Percentiles rank a stretch among this genome's conserved stretches.
Conservation (phyloP, 1,139 yeast genomes). For the Suhomyces bokatorum region DNA sequence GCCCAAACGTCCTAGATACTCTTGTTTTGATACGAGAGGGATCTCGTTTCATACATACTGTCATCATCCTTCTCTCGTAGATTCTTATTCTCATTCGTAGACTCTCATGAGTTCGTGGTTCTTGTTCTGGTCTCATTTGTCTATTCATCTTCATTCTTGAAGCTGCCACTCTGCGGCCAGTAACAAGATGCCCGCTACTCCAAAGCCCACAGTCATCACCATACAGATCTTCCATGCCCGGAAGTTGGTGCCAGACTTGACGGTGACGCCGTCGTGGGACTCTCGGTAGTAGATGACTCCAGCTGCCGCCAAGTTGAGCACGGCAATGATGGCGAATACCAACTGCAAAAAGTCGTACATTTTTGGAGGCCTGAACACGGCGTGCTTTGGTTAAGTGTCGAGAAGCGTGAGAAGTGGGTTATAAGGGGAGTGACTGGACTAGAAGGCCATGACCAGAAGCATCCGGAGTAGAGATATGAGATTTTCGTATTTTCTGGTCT, state of each 20-base stretch:
- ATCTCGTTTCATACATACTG: too few relatives aligned
- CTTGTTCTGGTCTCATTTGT: neutral
- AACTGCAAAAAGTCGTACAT: constrained; percentile 18
- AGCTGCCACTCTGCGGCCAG: constrained; percentile 1
- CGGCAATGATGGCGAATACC: constrained; percentile 24
- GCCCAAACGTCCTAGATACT: too few relatives aligned
- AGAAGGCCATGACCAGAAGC: neutral
- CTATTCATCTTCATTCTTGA: neutral
- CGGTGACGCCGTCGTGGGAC: constrained; percentile 18
- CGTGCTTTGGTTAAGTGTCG: too few relatives aligned
- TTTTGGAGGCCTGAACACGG: neutral
- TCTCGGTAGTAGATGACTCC: constrained; percentile 23
- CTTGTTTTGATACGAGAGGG: too few relatives aligned
- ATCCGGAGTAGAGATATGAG: neutral
- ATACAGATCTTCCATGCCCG: constrained; percentile 26
- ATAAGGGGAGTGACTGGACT: neutral
- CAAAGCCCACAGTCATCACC: constrained; percentile 25
- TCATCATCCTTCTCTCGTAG: too few relatives aligned
- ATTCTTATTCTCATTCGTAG: too few relatives aligned
- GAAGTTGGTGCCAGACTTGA: constrained; percentile 25
- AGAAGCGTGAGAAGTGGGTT: too few relatives aligned
- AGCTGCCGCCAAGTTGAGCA: constrained; percentile 24
- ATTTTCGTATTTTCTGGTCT: neutral
- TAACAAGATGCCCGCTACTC: constrained; percentile 18
- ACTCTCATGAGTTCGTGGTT: too few relatives aligned